Percentiles rank a stretch among this genome's conserved stretches.
Evolutionary conservation across 1,139 yeast genomes (phyloP).

Genomic region (Candida smagusa): DNA sequence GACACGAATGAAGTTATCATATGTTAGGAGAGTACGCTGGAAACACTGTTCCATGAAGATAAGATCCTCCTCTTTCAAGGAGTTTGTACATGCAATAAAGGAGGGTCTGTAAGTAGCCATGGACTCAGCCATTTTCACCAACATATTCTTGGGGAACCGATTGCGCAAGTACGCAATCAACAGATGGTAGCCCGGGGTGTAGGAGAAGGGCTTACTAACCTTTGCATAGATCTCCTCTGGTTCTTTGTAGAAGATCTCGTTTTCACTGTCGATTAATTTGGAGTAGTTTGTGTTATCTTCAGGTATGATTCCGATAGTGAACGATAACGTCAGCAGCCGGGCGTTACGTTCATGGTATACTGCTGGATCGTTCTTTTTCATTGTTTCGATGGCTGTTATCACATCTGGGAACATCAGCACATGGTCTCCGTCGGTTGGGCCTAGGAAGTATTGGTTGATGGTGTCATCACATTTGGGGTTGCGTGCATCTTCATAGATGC

Average conservation of each 20-base stretch:
- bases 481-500: constrained; percentile 9
- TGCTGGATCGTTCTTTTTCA: constrained; percentile 39
- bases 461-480: constrained; percentile 39
- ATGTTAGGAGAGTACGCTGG: constrained; percentile 85
- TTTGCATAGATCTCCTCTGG: constrained; percentile 80
- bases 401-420: constrained; percentile 53
- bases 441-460: constrained; percentile 61
- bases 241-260: constrained; percentile 43
- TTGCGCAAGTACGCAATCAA: constrained; percentile 69
- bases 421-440: constrained; percentile 37
- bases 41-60: constrained; percentile 96
- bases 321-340: constrained; percentile 45
- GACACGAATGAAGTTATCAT: constrained; percentile 76
- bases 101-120: constrained; percentile 91
- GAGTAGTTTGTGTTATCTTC: constrained; percentile 31
- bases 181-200: constrained; percentile 87
- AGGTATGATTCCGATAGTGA: constrained; percentile 49
- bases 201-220: constrained; percentile 74
- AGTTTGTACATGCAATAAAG: constrained; percentile 87
- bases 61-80: constrained; percentile 83
- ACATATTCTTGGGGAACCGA: constrained; percentile 66
- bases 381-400: constrained; percentile 44
- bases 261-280: constrained; percentile 18
- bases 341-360: constrained; percentile 39
- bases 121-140: constrained; percentile 80